Evolutionary conservation across 495 filamentous ascomycete species (phyloP).

Genomic region (Glutinoglossum americanum): DNA sequence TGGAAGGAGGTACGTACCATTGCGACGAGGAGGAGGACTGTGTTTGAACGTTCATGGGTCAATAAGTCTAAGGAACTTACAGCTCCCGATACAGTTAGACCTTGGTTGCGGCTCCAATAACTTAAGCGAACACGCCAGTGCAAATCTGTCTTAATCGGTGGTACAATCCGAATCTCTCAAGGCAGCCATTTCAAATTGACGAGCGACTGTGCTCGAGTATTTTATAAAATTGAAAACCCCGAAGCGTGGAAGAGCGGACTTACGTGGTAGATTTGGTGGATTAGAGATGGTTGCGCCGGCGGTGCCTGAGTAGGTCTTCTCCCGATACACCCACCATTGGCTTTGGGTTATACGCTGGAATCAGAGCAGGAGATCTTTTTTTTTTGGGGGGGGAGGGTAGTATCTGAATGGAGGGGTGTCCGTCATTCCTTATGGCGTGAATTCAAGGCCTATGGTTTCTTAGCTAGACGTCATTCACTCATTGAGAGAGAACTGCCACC

Average conservation of each 20-base stretch:
- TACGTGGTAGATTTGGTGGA: slow-evolving; percentile 14
- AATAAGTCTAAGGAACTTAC: background rate
- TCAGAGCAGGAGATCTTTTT: background rate
- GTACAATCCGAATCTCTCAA: background rate
- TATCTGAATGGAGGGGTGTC: background rate
- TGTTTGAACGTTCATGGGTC: too few species aligned
- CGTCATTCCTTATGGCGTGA: background rate
- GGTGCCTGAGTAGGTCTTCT: slow-evolving; percentile 57
- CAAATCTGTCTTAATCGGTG: background rate
- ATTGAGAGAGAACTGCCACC: slow-evolving; percentile 3
- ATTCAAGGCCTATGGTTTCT: background rate
- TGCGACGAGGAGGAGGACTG: too few species aligned
- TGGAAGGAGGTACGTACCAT: background rate
- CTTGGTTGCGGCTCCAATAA: background rate
- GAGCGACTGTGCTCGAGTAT: background rate
- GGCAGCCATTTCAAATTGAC: background rate
- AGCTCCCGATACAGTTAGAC: background rate
- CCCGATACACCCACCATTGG: slow-evolving; percentile 1
- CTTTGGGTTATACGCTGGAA: background rate
- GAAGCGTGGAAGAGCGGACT: background rate
- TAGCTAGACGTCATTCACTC: background rate
- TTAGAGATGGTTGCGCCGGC: slow-evolving; percentile 58
- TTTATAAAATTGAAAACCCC: background rate
- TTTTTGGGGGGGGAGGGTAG: background rate
- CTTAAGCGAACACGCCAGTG: background rate